A percentile compares a stretch with the other conserved stretches of the same genome.
Conservation (phyloP, 2,329 filamentous ascomycete genomes). For the Talaromyces marneffei region DNA sequence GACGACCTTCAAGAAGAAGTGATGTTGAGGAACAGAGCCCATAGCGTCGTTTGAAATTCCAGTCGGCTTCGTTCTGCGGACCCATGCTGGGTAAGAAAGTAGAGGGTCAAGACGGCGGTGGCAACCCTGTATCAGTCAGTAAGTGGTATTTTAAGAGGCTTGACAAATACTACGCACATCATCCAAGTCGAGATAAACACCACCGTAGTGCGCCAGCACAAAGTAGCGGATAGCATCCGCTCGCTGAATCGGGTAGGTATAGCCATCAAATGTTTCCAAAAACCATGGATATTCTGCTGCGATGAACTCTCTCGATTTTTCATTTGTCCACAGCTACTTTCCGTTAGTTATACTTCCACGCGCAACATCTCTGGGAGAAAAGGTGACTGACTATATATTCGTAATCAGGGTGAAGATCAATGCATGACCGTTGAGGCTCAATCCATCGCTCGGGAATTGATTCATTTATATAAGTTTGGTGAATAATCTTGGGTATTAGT, state of each 20-base stretch:
- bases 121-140: constrained; percentile 50
- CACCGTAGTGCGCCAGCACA: constrained; percentile 68
- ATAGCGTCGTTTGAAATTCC: constrained; percentile 78
- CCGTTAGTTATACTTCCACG: constrained; percentile 17
- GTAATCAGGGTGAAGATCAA: constrained; percentile 62
- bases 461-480: constrained; percentile 69
- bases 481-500: constrained; percentile 69
- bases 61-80: constrained; percentile 66
- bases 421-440: constrained; percentile 59
- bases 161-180: constrained; percentile 43
- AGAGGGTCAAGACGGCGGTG: constrained; percentile 62
- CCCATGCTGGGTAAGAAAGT: constrained; percentile 63
- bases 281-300: constrained; percentile 71
- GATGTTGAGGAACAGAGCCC: constrained; percentile 65
- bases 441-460: constrained; percentile 63
- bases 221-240: constrained; percentile 78
- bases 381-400: constrained; percentile 61
- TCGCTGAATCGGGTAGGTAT: constrained; percentile 69
- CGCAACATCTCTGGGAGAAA: background rate
- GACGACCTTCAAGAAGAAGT: constrained; percentile 67
- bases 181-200: constrained; percentile 76
- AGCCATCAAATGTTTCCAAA: constrained; percentile 65
- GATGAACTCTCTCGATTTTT: constrained; percentile 64
- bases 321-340: constrained; percentile 67
- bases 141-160: background rate